Base-by-base conservation (phyloP, 2,329 filamentous ascomycete species). In the Thelonectria olida region DNA sequence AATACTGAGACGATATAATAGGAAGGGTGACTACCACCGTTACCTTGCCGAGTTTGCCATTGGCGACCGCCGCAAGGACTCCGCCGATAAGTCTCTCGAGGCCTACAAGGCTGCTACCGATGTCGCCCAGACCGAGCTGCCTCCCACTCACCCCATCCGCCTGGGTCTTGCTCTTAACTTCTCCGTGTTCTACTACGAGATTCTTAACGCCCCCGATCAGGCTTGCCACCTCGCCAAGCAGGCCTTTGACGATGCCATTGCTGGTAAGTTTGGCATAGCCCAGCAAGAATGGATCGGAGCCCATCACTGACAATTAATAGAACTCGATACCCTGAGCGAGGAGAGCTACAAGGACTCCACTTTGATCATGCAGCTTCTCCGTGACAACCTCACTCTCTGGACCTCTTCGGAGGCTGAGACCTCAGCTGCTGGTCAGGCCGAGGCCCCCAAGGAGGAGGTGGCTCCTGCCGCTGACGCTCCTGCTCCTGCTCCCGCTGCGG, bases 161-260 rank as follows among this genome's bases (percentile, higher is more conserved):
- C 92, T 98, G 70, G 95, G 95, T 81, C 91, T 98, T 76, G 95
- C 95, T 72, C 90, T 98, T 72, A 98, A 97, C 91, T 97, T 98
- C 89, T 97, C 94, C 69, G 94, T 97, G 76, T 98, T 97, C 88
- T 98, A 98, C 90, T 99, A 99, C 82, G 96, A 99, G 89, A 99
- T 98, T 80, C 87, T 98, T 76, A 99, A 98, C 87, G 93, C 95
- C 42, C 95, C 95, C 68, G 96, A 98, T 81, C 95, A 96, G 85
- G 95, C 95, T 77, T 98, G 95, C 89, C 95, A 98, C 80, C 90
- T 98, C 71, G 95, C 95, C 82, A 98, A 98, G 90, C 95, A 98
- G 86, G 95, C 96, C 51, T 98, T 98, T 77, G 95, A 98, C 79
- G 95, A 97, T 80, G 95, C 95, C 76, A 97, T 98, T 80, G 95